Conservation (phyloP, 371 early-diverging fungal species). For the Mucor circinelloides region DNA sequence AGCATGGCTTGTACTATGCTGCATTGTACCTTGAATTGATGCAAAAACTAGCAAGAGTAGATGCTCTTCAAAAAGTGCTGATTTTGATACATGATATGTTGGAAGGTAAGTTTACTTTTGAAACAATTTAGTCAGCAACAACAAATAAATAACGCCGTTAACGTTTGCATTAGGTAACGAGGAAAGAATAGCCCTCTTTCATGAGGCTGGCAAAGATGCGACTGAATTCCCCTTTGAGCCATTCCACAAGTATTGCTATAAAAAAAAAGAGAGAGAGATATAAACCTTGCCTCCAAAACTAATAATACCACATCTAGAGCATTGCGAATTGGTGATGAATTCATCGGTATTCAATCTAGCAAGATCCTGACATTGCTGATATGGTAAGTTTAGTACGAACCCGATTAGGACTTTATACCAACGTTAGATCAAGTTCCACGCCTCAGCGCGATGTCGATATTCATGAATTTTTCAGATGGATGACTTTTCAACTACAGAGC, state of each 20-base stretch:
- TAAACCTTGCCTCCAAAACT: not conserved
- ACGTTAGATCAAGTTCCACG: constrained; percentile 23
- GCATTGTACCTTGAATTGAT: constrained; percentile 71
- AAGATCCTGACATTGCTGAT: constrained; percentile 77
- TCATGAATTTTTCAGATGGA: constrained; percentile 71
- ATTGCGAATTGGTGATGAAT: constrained; percentile 85
- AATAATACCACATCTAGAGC: constrained; percentile 53
- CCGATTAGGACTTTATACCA: not conserved
- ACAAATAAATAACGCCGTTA: not conserved
- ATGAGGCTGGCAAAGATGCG: constrained; percentile 44
- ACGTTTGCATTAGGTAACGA: constrained; percentile 43
- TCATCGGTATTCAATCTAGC: constrained; percentile 81
- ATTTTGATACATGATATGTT: constrained; percentile 88
- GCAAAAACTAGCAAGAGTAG: constrained; percentile 81
- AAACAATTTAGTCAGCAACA: not conserved
- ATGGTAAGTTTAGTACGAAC: constrained; percentile 34
- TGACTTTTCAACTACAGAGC: constrained; percentile 72
- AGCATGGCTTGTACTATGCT: constrained; percentile 61
- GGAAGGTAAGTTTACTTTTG: constrained; percentile 49
- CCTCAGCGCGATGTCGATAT: constrained; percentile 42
- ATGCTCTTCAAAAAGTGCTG: constrained; percentile 87
- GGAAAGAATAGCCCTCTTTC: constrained; percentile 55
- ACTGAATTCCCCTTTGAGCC: constrained; percentile 64
- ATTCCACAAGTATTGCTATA: constrained; percentile 66
- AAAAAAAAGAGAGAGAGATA: not conserved